Base-by-base conservation (phyloP, 148 eudicot species). In the Simmondsia chinensis region DNA sequence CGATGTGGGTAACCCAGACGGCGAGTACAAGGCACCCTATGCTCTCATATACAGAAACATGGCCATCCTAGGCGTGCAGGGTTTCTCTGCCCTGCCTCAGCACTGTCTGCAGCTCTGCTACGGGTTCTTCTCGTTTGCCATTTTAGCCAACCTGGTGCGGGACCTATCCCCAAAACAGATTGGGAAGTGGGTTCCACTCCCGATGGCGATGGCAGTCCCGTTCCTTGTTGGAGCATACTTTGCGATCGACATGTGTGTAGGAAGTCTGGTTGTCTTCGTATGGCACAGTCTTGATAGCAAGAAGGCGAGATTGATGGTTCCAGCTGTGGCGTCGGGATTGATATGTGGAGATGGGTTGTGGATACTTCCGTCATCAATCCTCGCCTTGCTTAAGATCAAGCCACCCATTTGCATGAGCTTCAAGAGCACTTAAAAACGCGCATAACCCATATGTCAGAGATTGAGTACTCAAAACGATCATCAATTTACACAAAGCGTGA, bases 191-290 rank as follows among this genome's bases (percentile, higher is more conserved):
- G 33, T 74, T 7, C 97, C 95, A 0, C 75, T 82, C 15, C 97
- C 95, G 3, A 91, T 79, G 86, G 95, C 77, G 0, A 85, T 91
- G 95, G 95, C 95, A 3, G 94, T 91, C 48, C 97, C 97, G 6
- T 89, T 89, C 50, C 67, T 84, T 0, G 87, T 81, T 14, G 95
- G 97, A 22, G 97, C 82, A 4, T 68, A 66, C 46, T 81, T 91
- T 64, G 93, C 95, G 1, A 82, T 91, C 9, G 88, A 82, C 40
- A 85, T 85, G 97, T 85, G 94, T 12, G 48, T 72, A 23, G 97
- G 95, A 31, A 85, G 95, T 47, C 55, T 85, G 63, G 51, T 70
- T 16, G 94, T 82, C 18, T 81, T 66, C 26, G 60, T 61, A 10
- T 81, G 83, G 87, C 75, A 81, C 51, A 78, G 21, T 57, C 8